A percentile compares a stretch with the other conserved stretches of the same genome.
phyloP scores from a whole-genome alignment of 495 filamentous ascomycete species.

The Talaromyces adpressus region DNA sequence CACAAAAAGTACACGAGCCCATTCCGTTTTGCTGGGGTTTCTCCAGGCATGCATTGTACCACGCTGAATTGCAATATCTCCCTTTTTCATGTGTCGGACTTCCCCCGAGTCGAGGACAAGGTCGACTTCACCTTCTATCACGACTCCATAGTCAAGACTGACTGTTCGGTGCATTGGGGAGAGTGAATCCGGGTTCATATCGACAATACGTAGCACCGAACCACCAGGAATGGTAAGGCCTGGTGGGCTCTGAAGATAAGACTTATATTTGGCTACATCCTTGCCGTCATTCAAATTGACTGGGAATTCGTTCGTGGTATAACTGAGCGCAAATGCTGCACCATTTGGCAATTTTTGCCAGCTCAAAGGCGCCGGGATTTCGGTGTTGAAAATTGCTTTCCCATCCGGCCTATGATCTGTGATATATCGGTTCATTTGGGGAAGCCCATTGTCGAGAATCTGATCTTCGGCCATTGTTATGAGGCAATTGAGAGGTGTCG shows the following conservation, averaged over 20 bases:
- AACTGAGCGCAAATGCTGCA: conserved; percentile 30
- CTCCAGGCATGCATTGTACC: conserved; percentile 43
- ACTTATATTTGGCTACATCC: conserved; percentile 31
- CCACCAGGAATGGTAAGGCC: conserved; percentile 49
- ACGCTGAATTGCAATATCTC: conserved; percentile 64
- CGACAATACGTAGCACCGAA: conserved; percentile 47
- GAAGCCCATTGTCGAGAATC: conserved; percentile 15
- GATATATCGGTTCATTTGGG: conserved; percentile 28
- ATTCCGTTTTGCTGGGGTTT: conserved; percentile 33
- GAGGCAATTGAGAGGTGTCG: background rate
- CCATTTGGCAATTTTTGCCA: conserved; percentile 13
- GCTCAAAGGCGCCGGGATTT: conserved; percentile 12
- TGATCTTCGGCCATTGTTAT: background rate
- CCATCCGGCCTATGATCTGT: conserved; percentile 30
- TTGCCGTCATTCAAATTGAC: conserved; percentile 46
- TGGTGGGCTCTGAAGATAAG: conserved; percentile 26
- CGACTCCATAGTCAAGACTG: conserved; percentile 67
- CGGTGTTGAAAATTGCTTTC: conserved; percentile 26
- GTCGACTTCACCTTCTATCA: conserved; percentile 70
- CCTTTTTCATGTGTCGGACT: conserved; percentile 56
- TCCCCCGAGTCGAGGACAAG: conserved; percentile 64
- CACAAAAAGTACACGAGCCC: conserved; percentile 54
- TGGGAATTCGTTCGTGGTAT: conserved; percentile 50
- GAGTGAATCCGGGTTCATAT: conserved; percentile 58
- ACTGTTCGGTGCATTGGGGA: conserved; percentile 64